Percentiles rank a stretch among this genome's conserved stretches.
These are phyloP conservation scores for Sporothrix globosa DNA, from an alignment of 2,329 filamentous ascomycete species.

Conservation along the genomic window DNA sequence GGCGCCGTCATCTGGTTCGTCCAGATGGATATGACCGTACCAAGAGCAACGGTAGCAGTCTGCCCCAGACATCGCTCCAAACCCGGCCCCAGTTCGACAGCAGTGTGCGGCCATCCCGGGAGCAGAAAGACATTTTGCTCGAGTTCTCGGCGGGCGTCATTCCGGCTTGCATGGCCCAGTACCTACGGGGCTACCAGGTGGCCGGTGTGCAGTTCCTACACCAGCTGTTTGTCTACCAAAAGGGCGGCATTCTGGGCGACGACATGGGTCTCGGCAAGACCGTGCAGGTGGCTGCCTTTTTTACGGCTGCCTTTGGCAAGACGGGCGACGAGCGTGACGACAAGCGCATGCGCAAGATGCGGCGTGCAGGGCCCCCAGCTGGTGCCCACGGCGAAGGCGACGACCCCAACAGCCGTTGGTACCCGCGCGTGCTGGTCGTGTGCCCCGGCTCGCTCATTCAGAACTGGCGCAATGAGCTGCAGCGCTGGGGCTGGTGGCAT, in stretches of 20 bases:
- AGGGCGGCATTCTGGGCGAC: constrained; percentile 87
- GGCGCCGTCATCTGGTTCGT: constrained; percentile 30
- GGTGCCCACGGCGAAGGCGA: background rate
- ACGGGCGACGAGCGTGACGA: constrained; percentile 83
- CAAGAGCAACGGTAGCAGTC: constrained; percentile 23
- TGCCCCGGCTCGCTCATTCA: constrained; percentile 86
- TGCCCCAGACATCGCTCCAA: constrained; percentile 54
- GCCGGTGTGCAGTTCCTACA: constrained; percentile 84
- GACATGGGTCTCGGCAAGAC: constrained; percentile 99
- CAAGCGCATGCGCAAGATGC: constrained; percentile 86
- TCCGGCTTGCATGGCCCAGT: constrained; percentile 86
- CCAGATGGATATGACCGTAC: no score
- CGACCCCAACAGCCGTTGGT: constrained; percentile 57
- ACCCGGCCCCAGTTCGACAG: constrained; percentile 67
- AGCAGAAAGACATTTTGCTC: constrained; percentile 75
- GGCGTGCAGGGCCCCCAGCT: constrained; percentile 50
- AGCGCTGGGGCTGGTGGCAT: constrained; percentile 95
- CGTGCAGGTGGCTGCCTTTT: constrained; percentile 90
- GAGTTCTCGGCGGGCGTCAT: constrained; percentile 77
- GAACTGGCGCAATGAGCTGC: constrained; percentile 88
- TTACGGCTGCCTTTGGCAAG: constrained; percentile 92
- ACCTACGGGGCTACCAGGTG: constrained; percentile 88
- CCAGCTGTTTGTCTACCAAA: constrained; percentile 85
- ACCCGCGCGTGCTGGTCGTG: constrained; percentile 80
- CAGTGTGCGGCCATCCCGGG: constrained; percentile 65